Base-by-base conservation (phyloP, 2,329 filamentous ascomycete species). In the Clonostachys chloroleuca region DNA sequence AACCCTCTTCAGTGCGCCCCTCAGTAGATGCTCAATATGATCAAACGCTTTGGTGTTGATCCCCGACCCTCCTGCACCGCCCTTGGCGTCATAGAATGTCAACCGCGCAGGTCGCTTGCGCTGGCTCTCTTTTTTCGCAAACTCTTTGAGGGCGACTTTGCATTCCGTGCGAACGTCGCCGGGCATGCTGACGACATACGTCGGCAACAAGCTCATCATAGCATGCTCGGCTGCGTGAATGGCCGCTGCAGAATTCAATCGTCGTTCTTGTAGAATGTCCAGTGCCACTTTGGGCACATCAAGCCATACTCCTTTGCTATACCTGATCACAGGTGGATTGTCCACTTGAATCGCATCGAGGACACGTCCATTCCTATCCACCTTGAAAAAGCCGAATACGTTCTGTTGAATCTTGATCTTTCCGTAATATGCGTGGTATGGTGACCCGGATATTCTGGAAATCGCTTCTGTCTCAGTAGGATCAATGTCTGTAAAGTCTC, bases 141-240 rank as follows among this genome's bases (percentile, higher is more conserved):
- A 90, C 65, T 97, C 92, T 64, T 97, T 97, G 50, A 87, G 73
- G 3, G 86, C 84, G 49, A 86, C 82, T 71, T 97, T 97, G 67
- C 94, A 97, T 67, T 97, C 94, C 0, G 94, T 97, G 40, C 89
- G 82, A 13, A 99, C 89, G 56, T 97, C 94, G 24, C 90, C 92
- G 0, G 92, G 91, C 71, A 92, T 86, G 55, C 83, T 89, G 56
- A 96, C 83, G 40, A 97, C 89, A 59, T 95, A 95, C 42, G 89
- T 94, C 0, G 92, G 92, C 70, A 97, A 84, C 3, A 97, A 75
- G 37, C 82, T 87, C 52, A 97, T 79, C 20, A 97, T 74, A 0
- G 92, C 91, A 63, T 99, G 94, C 67, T 97, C 91, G 3, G 94
- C 92, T 0, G 92, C 92, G 61, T 97, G 94, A 49, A 99, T 96